Evolutionary conservation across 306 rosid species (phyloP), one percentile per base, ranked within the genome.

Genomic region (Ormosia semicastrata): DNA sequence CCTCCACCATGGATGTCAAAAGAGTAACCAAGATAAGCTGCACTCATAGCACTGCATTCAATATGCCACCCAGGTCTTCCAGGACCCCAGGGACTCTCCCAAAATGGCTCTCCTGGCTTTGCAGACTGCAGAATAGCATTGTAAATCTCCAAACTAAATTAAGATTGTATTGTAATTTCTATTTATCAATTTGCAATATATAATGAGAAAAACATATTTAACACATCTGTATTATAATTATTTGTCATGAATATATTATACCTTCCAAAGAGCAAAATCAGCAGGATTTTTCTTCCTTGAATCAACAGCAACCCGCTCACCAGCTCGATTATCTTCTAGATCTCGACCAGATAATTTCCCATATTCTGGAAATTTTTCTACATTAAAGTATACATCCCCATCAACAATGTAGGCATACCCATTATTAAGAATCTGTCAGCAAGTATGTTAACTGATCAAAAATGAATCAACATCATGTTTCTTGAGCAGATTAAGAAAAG

Each of bases 21-120:
- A 84, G 96, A 73, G 90, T 90, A 86, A 36, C 98, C 93, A 13
- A 95, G 91, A 91, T 95, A 86, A 79, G 92, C 58, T 54, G 93
- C 96, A 81, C 97, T 95, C 99, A 95, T 95, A 83, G 99, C 98
- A 91, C 99, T 95, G 85, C 99, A 95, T 82, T 95, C 98, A 50
- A 95, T 95, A 85, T 95, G 99, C 99, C 99, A 95, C 40, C 99
- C 99, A 58, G 99, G 99, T 88, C 99, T 88, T 88, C 98, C 97
- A 68, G 94, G 88, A 60, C 98, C 98, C 99, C 99, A 95, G 11
- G 97, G 97, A 83, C 98, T 93, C 73, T 86, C 99, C 99, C 99
- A 95, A 86, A 85, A 93, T 67, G 98, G 99, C 68, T 95, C 99
- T 50, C 98, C 99, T 69, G 89, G 91, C 90, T 95, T 95, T 74